These are phyloP conservation scores for Xylaria polymorpha DNA, from an alignment of 2,329 filamentous ascomycete species.

Conservation along the genomic window DNA sequence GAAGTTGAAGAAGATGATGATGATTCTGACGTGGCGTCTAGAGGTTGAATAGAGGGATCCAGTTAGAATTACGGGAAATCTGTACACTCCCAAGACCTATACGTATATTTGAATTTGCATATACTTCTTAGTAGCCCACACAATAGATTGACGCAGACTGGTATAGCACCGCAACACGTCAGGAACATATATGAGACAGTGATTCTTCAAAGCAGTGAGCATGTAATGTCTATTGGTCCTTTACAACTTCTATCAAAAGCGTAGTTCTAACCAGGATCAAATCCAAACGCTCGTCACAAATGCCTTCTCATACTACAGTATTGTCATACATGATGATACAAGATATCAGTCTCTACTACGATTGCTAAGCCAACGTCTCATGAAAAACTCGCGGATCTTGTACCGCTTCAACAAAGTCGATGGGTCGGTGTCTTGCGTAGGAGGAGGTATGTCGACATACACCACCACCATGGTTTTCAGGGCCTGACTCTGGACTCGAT, in stretches of 20 bases:
- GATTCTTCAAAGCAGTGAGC: neutral
- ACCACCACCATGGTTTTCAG: conserved; percentile 89
- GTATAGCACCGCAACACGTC: neutral
- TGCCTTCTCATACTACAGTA: conserved; percentile 24
- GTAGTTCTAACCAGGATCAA: neutral
- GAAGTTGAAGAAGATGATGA: conserved; percentile 1
- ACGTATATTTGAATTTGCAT: neutral
- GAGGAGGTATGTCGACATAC: conserved; percentile 90
- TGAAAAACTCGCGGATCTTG: conserved; percentile 80
- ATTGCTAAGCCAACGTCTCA: conserved; percentile 87
- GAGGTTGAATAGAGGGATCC: neutral
- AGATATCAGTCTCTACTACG: conserved; percentile 63
- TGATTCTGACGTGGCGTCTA: conserved; percentile 4
- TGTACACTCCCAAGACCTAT: neutral
- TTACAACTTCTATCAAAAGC: neutral
- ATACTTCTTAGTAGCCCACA: neutral
- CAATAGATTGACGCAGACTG: no score
- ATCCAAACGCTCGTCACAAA: neutral
- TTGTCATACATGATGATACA: conserved; percentile 24
- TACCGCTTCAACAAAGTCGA: conserved; percentile 74
- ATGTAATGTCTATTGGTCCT: conserved; percentile 2
- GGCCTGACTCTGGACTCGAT: conserved; percentile 89
- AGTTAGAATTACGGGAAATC: neutral
- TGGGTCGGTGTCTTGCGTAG: conserved; percentile 67
- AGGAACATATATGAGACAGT: neutral